Evolutionary conservation across 164 flowering plant genomes (phyloP).

Genomic region (Piper betle): DNA sequence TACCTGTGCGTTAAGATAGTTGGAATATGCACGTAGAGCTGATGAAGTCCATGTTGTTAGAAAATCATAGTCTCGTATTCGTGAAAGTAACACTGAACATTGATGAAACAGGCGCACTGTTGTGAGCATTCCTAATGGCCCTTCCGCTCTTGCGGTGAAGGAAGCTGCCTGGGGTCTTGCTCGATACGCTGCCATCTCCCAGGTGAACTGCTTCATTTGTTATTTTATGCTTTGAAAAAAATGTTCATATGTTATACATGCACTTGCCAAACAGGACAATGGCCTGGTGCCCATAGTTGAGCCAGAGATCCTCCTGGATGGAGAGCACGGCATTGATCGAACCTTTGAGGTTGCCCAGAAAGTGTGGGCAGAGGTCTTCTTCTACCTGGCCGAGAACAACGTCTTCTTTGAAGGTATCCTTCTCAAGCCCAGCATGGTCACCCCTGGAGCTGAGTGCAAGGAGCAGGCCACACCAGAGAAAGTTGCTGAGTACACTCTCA

Average conservation of each 20-base stretch:
- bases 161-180: slow-evolving; percentile 17
- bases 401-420: slow-evolving; percentile 13
- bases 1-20: background rate
- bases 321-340: slow-evolving; percentile 11
- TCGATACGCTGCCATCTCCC: slow-evolving; percentile 12
- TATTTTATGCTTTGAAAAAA: too few species aligned
- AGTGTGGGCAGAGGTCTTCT: slow-evolving; percentile 14
- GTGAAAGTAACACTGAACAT: background rate
- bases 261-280: slow-evolving; percentile 4
- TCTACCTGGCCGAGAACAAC: slow-evolving; percentile 12
- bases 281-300: slow-evolving; percentile 14
- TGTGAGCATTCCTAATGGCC: slow-evolving; percentile 13
- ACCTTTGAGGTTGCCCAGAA: slow-evolving; percentile 8
- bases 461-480: slow-evolving; percentile 9
- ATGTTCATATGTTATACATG: background rate
- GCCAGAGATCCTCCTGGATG: slow-evolving; percentile 10
- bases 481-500: slow-evolving; percentile 7
- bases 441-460: slow-evolving; percentile 15
- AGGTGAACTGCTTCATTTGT: background rate
- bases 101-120: slow-evolving; percentile 10
- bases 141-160: slow-evolving; percentile 12
- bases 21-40: background rate
- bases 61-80: too few species aligned
- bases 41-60: background rate
- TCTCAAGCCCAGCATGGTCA: slow-evolving; percentile 15